phyloP scores from a whole-genome alignment of 2,329 filamentous ascomycete species.

The Diaporthe aspalathi region DNA sequence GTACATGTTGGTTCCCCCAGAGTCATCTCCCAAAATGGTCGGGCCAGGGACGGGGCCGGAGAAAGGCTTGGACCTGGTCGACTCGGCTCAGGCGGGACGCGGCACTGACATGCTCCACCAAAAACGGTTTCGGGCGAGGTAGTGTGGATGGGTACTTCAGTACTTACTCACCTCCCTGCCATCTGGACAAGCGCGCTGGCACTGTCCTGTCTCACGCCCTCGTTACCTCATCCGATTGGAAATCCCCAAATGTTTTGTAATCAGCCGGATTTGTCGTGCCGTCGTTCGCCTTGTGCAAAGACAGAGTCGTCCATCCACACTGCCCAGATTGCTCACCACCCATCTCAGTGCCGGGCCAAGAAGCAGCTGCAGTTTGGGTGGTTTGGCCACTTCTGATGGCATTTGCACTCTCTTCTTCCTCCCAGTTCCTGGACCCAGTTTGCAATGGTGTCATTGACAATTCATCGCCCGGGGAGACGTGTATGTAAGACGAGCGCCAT shows the following conservation, averaged over 20 bases:
- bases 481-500: neutral
- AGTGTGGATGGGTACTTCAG: no score
- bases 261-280: neutral
- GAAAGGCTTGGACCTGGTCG: slow-evolving; percentile 30
- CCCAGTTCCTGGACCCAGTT: neutral
- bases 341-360: neutral
- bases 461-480: neutral
- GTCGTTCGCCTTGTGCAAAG: slow-evolving; percentile 5
- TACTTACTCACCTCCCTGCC: slow-evolving; percentile 5
- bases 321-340: no score
- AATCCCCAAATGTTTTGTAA: slow-evolving; percentile 11
- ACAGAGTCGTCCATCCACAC: no score
- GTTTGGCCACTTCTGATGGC: neutral
- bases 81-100: slow-evolving; percentile 8
- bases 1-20: slow-evolving; percentile 29
- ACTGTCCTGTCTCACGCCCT: slow-evolving; percentile 11
- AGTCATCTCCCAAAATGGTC: neutral
- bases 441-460: neutral
- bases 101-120: slow-evolving; percentile 4
- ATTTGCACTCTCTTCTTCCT: neutral
- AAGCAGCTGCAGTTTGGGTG: neutral
- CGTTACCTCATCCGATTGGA: slow-evolving; percentile 22
- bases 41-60: slow-evolving; percentile 13
- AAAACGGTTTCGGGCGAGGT: slow-evolving; percentile 11
- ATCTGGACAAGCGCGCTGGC: slow-evolving; percentile 22